Conservation (phyloP, 306 rosid genomes). For the Delonix regia region DNA sequence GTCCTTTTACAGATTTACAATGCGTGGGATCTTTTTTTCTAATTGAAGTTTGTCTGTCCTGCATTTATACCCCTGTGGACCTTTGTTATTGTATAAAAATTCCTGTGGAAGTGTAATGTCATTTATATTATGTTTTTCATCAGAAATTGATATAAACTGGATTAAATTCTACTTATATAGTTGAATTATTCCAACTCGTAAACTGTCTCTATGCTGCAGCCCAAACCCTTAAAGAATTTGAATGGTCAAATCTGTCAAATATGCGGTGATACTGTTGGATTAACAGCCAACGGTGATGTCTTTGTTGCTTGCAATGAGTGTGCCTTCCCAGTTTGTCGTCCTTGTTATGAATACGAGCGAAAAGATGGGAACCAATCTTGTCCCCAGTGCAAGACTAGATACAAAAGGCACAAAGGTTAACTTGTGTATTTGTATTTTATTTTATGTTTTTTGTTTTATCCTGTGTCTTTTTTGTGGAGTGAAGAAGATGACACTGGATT, state of each 20-base stretch:
- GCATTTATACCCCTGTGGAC: not conserved
- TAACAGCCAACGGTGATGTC: slow-evolving; percentile 72
- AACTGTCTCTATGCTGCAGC: slow-evolving; percentile 49
- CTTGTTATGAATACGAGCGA: slow-evolving; percentile 93
- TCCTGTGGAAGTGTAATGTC: not conserved
- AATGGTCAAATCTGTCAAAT: slow-evolving; percentile 89
- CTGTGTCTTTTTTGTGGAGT: slow-evolving; percentile 1
- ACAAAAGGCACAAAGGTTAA: slow-evolving; percentile 87
- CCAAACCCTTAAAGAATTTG: slow-evolving; percentile 80
- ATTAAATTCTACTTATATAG: not conserved
- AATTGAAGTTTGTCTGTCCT: not conserved
- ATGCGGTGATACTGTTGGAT: slow-evolving; percentile 86
- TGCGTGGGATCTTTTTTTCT: slow-evolving; percentile 9
- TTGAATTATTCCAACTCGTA: slow-evolving; percentile 18
- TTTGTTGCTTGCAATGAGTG: slow-evolving; percentile 99
- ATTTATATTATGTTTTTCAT: not conserved
- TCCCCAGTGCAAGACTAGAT: slow-evolving; percentile 98
- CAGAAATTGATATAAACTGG: not conserved
- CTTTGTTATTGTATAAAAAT: not conserved
- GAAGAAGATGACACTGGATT: slow-evolving; percentile 37
- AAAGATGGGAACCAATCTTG: slow-evolving; percentile 94
- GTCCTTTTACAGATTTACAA: not conserved
- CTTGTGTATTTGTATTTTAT: not conserved
- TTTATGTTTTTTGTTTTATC: not conserved
- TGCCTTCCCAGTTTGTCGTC: slow-evolving; percentile 93